Evolutionary conservation across 495 filamentous ascomycete species (phyloP).

Genomic region (Daldinia concentrica): DNA sequence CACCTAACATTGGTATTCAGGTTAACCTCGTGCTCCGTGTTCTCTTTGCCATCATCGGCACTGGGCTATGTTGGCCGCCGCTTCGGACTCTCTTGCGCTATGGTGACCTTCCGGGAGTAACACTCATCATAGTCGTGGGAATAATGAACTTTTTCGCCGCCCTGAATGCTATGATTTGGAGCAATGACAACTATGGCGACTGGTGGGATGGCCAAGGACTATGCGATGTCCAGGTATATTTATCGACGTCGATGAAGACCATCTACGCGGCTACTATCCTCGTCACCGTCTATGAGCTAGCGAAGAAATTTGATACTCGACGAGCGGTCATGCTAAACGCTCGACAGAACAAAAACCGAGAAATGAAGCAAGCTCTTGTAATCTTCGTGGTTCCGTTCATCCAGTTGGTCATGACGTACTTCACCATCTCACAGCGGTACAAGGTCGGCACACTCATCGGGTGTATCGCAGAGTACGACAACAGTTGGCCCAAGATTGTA

Average conservation of each 20-base stretch:
- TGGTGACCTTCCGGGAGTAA: conserved; percentile 68
- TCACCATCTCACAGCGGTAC: conserved; percentile 77
- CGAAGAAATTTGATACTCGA: conserved; percentile 72
- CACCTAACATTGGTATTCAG: neutral
- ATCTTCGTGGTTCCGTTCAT: conserved; percentile 74
- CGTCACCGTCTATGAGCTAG: conserved; percentile 80
- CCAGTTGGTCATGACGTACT: conserved; percentile 71
- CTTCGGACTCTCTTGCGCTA: conserved; percentile 65
- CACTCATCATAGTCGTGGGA: conserved; percentile 71
- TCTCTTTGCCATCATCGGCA: conserved; percentile 64
- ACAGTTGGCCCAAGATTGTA: conserved; percentile 75
- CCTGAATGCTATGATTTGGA: conserved; percentile 86
- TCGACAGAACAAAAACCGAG: conserved; percentile 61
- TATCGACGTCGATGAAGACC: conserved; percentile 63
- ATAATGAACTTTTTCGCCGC: conserved; percentile 73
- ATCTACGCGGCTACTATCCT: conserved; percentile 69
- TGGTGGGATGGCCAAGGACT: conserved; percentile 81
- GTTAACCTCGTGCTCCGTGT: conserved; percentile 49
- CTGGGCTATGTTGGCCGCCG: conserved; percentile 66
- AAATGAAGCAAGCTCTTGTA: conserved; percentile 68
- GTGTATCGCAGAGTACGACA: conserved; percentile 70
- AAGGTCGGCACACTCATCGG: conserved; percentile 76
- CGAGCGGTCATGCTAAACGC: conserved; percentile 61
- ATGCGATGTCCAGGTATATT: conserved; percentile 84
- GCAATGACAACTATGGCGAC: conserved; percentile 67